A percentile compares a stretch with the other conserved stretches of the same genome.
Evolutionary conservation across 2,329 filamentous ascomycete species (phyloP).

Genomic region (Zelopaecilomyces penicillatus): DNA sequence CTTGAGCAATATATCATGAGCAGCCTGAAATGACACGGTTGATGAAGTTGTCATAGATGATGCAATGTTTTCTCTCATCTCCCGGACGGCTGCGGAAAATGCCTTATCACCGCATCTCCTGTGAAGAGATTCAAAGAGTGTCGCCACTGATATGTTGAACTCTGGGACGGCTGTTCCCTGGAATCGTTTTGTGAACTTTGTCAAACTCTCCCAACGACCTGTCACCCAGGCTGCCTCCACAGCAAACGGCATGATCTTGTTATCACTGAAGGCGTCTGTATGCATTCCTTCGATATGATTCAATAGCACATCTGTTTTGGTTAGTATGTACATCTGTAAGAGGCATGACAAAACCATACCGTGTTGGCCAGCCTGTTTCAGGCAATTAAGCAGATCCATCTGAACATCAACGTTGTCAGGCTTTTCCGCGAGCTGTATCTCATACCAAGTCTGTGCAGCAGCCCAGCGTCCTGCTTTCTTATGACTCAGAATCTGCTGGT

Average conservation of each 20-base stretch:
- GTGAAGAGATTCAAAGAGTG: slow-evolving; percentile 50
- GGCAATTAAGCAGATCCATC: slow-evolving; percentile 73
- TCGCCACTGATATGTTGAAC: slow-evolving; percentile 76
- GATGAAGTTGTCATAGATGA: slow-evolving; percentile 66
- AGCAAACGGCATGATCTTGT: slow-evolving; percentile 69
- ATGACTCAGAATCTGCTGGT: slow-evolving; percentile 89
- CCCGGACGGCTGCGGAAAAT: slow-evolving; percentile 50
- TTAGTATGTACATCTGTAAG: slow-evolving; percentile 11
- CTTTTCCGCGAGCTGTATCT: slow-evolving; percentile 73
- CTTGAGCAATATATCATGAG: slow-evolving; percentile 76
- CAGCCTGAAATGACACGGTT: slow-evolving; percentile 73
- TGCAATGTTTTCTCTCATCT: slow-evolving; percentile 62
- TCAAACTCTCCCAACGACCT: slow-evolving; percentile 67
- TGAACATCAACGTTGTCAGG: slow-evolving; percentile 72
- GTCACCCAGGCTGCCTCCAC: slow-evolving; percentile 90
- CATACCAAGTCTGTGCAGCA: slow-evolving; percentile 95
- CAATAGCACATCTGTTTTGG: slow-evolving; percentile 62
- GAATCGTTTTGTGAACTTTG: slow-evolving; percentile 54
- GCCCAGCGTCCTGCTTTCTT: slow-evolving; percentile 89
- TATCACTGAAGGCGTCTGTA: slow-evolving; percentile 40
- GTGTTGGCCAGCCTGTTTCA: slow-evolving; percentile 93
- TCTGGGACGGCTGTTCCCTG: slow-evolving; percentile 44
- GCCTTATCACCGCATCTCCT: slow-evolving; percentile 38
- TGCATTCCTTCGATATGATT: slow-evolving; percentile 78
- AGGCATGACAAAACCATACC: slow-evolving; percentile 41